These are phyloP conservation scores for Podila minutissima DNA, from an alignment of 192 early-diverging fungal species.

Conservation along the genomic window DNA sequence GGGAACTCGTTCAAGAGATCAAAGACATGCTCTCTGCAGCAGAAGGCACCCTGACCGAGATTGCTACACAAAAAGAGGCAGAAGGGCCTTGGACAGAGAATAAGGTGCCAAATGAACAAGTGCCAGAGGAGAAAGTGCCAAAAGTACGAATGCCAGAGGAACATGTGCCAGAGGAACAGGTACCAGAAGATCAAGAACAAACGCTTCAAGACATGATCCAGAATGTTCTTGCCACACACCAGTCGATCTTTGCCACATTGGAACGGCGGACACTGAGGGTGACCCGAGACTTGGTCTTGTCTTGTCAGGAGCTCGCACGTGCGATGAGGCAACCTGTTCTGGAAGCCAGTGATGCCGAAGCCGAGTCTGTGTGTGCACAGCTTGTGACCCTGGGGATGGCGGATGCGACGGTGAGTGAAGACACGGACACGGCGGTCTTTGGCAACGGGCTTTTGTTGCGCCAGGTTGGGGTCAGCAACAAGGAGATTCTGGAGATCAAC, in stretches of 20 bases:
- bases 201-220: slow-evolving; percentile 3
- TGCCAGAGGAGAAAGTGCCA: not conserved
- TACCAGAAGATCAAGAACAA: not conserved
- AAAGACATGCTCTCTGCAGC: slow-evolving; percentile 1
- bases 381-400: slow-evolving; percentile 57
- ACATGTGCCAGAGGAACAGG: not conserved
- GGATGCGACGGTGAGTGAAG: slow-evolving; percentile 73
- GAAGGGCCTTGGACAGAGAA: too few species aligned
- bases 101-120: too few species aligned
- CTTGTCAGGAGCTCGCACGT: slow-evolving; percentile 58
- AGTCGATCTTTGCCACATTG: slow-evolving; percentile 34
- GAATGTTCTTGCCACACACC: slow-evolving; percentile 21
- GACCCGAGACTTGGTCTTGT: slow-evolving; percentile 53
- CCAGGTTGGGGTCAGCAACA: slow-evolving; percentile 42
- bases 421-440: slow-evolving; percentile 66
- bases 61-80: too few species aligned
- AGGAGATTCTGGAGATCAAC: slow-evolving; percentile 61
- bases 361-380: slow-evolving; percentile 74
- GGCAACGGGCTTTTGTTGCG: slow-evolving; percentile 61
- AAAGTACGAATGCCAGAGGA: not conserved
- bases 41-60: too few species aligned
- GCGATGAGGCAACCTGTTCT: slow-evolving; percentile 63
- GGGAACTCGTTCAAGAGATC: slow-evolving; percentile 25
- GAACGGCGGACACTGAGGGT: slow-evolving; percentile 62
- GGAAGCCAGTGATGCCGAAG: slow-evolving; percentile 59